Evolutionary conservation across 176 grass and related monocot species (phyloP).

Genomic region (Phoenix roebelenii): DNA sequence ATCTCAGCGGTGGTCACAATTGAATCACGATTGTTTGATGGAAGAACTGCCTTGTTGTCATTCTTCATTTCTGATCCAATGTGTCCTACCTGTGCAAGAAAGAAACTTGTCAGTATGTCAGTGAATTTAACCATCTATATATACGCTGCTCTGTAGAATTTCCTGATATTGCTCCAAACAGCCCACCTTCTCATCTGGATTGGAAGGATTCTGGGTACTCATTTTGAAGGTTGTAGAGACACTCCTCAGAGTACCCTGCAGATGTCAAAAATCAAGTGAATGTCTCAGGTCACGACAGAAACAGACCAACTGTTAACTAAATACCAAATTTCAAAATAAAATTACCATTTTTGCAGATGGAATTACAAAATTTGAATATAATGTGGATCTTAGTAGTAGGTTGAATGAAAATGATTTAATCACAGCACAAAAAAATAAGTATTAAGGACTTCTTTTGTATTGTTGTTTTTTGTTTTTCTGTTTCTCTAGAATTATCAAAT

Average conservation of each 20-base stretch:
- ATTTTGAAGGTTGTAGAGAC: constrained; percentile 39
- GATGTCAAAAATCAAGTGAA: not conserved
- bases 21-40: constrained; percentile 17
- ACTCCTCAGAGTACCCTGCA: constrained; percentile 56
- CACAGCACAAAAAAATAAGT: too few relatives aligned
- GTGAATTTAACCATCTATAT: constrained; percentile 6
- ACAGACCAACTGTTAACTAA: too few relatives aligned
- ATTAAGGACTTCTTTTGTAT: too few relatives aligned
- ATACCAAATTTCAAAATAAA: too few relatives aligned
- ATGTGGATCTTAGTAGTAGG: too few relatives aligned
- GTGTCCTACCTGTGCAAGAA: not conserved
- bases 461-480: too few relatives aligned
- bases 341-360: too few relatives aligned
- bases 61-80: not conserved
- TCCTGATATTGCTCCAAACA: not conserved
- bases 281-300: too few relatives aligned
- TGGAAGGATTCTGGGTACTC: constrained; percentile 23
- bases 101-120: constrained; percentile 5
- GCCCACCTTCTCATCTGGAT: constrained; percentile 34
- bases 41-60: constrained; percentile 18
- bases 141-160: not conserved
- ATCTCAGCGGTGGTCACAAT: constrained; percentile 12
- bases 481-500: too few relatives aligned
- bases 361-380: too few relatives aligned
- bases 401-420: too few relatives aligned